These are phyloP conservation scores for Alopecurus myosuroides DNA, from an alignment of 176 grass and related monocot species.

Conservation along the genomic window DNA sequence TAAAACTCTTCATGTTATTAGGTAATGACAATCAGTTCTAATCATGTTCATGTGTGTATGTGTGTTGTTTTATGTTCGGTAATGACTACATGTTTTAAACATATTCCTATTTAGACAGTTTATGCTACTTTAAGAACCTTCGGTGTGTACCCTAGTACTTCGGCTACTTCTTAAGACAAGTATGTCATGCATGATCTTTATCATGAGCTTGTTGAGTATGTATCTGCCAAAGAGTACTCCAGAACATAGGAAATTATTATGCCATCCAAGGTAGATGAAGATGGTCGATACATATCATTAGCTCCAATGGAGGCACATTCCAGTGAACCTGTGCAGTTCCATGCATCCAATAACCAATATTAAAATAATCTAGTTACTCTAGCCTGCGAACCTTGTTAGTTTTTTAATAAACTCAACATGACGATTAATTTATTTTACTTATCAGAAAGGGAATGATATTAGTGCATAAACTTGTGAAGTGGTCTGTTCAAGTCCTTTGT, in stretches of 20 bases:
- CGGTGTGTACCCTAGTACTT: too few species aligned
- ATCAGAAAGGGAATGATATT: background rate
- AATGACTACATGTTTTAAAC: too few species aligned
- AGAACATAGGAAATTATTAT: constrained; percentile 23
- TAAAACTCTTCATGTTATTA: too few species aligned
- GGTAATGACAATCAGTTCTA: too few species aligned
- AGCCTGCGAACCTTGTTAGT: constrained; percentile 8
- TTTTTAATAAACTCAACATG: background rate
- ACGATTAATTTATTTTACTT: background rate
- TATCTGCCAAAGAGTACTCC: constrained; percentile 24
- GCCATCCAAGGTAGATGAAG: background rate
- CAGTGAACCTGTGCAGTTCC: background rate
- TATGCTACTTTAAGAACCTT: too few species aligned
- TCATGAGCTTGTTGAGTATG: constrained; percentile 23
- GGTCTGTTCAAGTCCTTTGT: constrained; percentile 1
- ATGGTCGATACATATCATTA: constrained; percentile 21
- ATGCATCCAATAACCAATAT: background rate
- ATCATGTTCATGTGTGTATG: too few species aligned
- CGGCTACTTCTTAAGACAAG: too few species aligned
- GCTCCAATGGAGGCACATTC: constrained; percentile 1
- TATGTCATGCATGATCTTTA: background rate
- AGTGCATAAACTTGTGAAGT: constrained; percentile 16
- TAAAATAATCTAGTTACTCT: background rate
- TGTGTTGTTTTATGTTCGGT: too few species aligned
- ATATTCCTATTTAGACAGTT: too few species aligned